These are phyloP conservation scores for Chaetomiaceae sp. DNA, from an alignment of 2,329 filamentous ascomycete species.

Conservation along the genomic window DNA sequence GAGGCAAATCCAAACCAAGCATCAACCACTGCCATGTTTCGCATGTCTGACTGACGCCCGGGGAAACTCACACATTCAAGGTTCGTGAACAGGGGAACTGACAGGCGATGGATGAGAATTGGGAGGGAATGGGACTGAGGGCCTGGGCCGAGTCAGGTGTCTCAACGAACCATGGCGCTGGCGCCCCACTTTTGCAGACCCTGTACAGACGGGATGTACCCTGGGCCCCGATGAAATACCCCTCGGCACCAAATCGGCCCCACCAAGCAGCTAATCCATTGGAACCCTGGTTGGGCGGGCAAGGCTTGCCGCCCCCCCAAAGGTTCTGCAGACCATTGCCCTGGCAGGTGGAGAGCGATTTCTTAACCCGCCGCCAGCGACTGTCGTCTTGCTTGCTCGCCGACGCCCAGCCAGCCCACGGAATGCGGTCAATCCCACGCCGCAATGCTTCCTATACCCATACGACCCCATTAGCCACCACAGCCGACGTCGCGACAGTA, in stretches of 20 bases:
- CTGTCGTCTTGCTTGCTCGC: slow-evolving; percentile 9
- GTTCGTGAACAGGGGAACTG: no score
- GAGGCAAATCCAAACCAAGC: no score
- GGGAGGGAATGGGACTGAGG: not conserved
- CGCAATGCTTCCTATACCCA: slow-evolving; percentile 4
- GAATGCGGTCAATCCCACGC: slow-evolving; percentile 16
- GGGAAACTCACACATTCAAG: no score
- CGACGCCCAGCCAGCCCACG: slow-evolving; percentile 4
- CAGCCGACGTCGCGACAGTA: not conserved
- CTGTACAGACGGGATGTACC: no score
- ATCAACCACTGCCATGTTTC: no score
- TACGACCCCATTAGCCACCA: not conserved
- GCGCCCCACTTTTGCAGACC: not conserved
- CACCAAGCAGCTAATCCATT: slow-evolving; percentile 7
- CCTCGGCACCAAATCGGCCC: slow-evolving; percentile 14
- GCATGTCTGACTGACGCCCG: no score
- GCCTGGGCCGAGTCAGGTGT: not conserved
- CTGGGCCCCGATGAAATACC: slow-evolving; percentile 6
- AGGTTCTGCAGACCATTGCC: not conserved
- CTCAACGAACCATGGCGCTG: not conserved
- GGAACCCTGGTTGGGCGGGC: no score
- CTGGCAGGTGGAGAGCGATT: slow-evolving; percentile 17
- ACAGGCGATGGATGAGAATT: no score
- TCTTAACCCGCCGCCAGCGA: slow-evolving; percentile 15
- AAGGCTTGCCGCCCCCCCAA: slow-evolving; percentile 7